phyloP scores from a whole-genome alignment of 768 basidiomycete species.

The Naganishia antarctica region DNA sequence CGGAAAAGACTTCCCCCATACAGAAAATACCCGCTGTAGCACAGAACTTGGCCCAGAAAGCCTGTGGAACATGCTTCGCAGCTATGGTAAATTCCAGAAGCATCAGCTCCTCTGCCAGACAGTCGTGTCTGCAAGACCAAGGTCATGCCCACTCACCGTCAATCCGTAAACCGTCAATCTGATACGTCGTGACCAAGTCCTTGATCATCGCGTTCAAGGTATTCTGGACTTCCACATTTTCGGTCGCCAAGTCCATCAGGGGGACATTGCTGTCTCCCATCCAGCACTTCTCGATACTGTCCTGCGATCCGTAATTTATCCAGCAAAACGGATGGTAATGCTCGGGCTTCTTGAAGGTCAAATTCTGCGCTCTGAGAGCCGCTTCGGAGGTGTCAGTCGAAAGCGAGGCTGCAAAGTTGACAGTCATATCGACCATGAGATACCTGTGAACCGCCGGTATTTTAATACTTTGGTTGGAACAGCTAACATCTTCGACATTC shows the following conservation, averaged over 20 bases:
- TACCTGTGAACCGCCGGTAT: too few species aligned
- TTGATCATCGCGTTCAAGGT: conserved; percentile 68
- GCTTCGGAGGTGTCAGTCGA: conserved; percentile 22
- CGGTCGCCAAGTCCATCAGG: conserved; percentile 75
- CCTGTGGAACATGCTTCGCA: conserved; percentile 61
- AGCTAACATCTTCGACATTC: too few species aligned
- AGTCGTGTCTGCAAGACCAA: not conserved
- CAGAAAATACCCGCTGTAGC: conserved; percentile 74
- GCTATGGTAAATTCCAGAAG: conserved; percentile 12
- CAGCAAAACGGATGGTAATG: conserved; percentile 74
- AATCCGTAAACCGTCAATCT: conserved; percentile 77
- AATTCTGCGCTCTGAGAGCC: conserved; percentile 27
- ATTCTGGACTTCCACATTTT: conserved; percentile 61
- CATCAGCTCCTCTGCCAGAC: not conserved
- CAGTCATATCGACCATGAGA: conserved; percentile 77
- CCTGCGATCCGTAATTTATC: conserved; percentile 61
- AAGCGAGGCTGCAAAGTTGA: conserved; percentile 68
- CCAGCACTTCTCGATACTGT: conserved; percentile 55
- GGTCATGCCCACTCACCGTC: conserved; percentile 50
- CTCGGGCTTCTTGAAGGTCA: conserved; percentile 46
- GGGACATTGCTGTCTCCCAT: conserved; percentile 70
- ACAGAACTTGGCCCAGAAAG: conserved; percentile 75
- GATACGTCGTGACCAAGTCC: conserved; percentile 63
- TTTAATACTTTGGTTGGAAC: too few species aligned
- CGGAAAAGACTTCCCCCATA: conserved; percentile 74